Evolutionary conservation across 2,329 filamentous ascomycete species (phyloP), one percentile per base, ranked within the genome.

Genomic region (Thielaviopsis punctulata): DNA sequence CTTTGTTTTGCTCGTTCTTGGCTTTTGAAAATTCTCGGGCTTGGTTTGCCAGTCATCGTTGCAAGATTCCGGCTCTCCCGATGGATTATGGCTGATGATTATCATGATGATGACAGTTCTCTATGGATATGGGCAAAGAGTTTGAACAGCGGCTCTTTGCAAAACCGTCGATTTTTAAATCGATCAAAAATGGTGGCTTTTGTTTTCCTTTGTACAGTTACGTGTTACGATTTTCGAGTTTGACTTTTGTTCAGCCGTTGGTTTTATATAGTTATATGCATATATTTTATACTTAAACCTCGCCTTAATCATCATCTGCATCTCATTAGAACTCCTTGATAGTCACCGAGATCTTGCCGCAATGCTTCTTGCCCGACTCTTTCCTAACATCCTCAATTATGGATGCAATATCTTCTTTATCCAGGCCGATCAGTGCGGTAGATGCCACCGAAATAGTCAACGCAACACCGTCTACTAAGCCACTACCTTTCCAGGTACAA

Each of bases 341-440:
- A 13, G 44, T 24, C 5, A 46, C 44, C 18, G 18, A 24, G 18
- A 46, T 46, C 44, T 46, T 46, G 8, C 44, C 44, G 12, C 44
- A 46, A 2, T 23, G 44, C 24, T 46, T 46, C 21, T 54, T 25
- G n/a, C 43, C 18, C 18, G 18, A n/a, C 36, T 46, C 45, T 47
- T 54, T 25, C 18, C 24, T 25, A 12, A 33, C 39, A 48, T 69
- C 54, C 53, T 68, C 48, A 59, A 62, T 43, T 55, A 61, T 24
- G 63, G 65, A 44, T 64, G 62, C 52, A 60, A 61, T 7, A 62
- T 68, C 51, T 66, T 66, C 68, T 59, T 62, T 63, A 60, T 24
- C 3, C 12, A 43, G 21, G 21, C 51, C 50, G 25, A 46, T 33
- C 44, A 54, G 22, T 15, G 22, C 13, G 1, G 22, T 46, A n/a